A percentile compares a stretch with the other conserved stretches of the same genome.
Evolutionary conservation across 163 green algal species (phyloP).

Genomic region (Scenedesmus sp.): DNA sequence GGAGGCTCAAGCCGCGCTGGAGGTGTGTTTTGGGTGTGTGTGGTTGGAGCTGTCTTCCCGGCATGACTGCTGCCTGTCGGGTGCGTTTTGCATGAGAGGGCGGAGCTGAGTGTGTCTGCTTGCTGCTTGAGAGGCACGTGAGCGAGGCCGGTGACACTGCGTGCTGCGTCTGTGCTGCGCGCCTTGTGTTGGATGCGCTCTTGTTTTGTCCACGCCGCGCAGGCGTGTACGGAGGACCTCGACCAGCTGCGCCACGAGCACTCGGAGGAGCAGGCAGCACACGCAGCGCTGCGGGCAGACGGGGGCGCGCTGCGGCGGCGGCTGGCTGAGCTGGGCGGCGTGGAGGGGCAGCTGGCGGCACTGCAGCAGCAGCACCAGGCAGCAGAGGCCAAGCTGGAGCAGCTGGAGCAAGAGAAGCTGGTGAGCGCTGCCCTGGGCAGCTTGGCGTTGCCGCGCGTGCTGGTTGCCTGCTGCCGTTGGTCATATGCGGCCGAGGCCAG

Average conservation of each 20-base stretch:
- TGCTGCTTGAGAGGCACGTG: too few relatives aligned
- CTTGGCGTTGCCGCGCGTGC: neutral
- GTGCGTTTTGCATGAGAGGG: too few relatives aligned
- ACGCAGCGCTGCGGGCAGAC: neutral
- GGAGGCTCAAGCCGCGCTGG: neutral
- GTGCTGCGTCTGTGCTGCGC: too few relatives aligned
- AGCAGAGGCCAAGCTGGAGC: neutral
- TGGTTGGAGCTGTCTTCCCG: too few relatives aligned
- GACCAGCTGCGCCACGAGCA: constrained; percentile 8
- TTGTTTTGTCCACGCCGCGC: neutral
- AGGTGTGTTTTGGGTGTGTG: neutral
- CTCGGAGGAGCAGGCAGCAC: neutral
- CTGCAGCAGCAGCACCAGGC: constrained; percentile 26
- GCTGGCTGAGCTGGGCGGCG: constrained; percentile 6
- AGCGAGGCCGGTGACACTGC: too few relatives aligned
- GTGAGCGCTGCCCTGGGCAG: neutral
- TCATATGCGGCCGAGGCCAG: too few relatives aligned
- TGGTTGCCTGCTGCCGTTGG: neutral
- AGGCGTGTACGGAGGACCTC: neutral
- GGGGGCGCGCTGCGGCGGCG: neutral
- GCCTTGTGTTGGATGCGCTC: too few relatives aligned
- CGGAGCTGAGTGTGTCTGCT: too few relatives aligned
- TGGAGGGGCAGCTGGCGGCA: neutral
- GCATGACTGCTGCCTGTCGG: too few relatives aligned
- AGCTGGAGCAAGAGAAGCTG: constrained; percentile 38